These are phyloP conservation scores for Coemansia sp. DNA, from an alignment of 192 early-diverging fungal species.

Conservation along the genomic window DNA sequence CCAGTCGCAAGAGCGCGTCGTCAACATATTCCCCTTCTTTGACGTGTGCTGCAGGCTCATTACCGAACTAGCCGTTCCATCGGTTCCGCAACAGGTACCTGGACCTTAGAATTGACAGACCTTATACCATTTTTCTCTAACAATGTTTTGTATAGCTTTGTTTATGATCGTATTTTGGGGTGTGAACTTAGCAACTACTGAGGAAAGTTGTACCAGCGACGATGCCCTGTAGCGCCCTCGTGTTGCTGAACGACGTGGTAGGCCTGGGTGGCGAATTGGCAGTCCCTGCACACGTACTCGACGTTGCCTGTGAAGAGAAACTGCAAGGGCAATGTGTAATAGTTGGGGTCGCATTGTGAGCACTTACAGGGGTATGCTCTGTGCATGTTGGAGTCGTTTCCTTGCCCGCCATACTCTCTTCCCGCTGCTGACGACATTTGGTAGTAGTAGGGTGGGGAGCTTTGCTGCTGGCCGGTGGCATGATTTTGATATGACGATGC, in stretches of 20 bases:
- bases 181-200: slow-evolving; percentile 14
- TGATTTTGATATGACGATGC: slow-evolving; percentile 11
- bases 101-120: not conserved
- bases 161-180: not conserved
- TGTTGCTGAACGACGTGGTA: slow-evolving; percentile 33
- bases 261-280: slow-evolving; percentile 38
- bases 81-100: slow-evolving; percentile 3
- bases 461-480: slow-evolving; percentile 15
- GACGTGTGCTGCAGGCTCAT: slow-evolving; percentile 93
- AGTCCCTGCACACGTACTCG: slow-evolving; percentile 50
- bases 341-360: slow-evolving; percentile 55
- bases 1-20: slow-evolving; percentile 56
- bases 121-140: not conserved
- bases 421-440: slow-evolving; percentile 7
- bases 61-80: slow-evolving; percentile 86
- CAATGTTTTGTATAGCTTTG: not conserved
- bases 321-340: slow-evolving; percentile 36
- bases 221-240: slow-evolving; percentile 41
- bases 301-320: slow-evolving; percentile 29
- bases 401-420: not conserved
- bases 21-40: slow-evolving; percentile 85
- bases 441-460: slow-evolving; percentile 9
- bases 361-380: slow-evolving; percentile 27
- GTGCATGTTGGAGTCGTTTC: not conserved
- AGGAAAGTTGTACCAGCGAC: slow-evolving; percentile 53